Evolutionary conservation across 768 basidiomycete species (phyloP).

Genomic region (Suillus plorans): DNA sequence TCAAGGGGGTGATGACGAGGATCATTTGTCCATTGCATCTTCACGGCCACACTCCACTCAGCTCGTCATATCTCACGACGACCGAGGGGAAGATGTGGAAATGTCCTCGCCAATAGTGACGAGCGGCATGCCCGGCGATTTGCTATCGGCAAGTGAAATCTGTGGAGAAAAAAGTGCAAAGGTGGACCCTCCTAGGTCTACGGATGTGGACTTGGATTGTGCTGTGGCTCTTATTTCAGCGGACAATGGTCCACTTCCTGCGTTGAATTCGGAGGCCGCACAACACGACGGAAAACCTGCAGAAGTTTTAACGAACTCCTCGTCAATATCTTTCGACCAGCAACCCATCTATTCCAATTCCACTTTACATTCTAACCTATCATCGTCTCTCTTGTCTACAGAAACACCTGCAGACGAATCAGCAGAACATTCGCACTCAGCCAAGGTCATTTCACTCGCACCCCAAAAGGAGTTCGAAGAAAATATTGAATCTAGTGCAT

Average conservation of each 20-base stretch:
- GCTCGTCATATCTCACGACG: neutral
- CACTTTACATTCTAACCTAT: neutral
- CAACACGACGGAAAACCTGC: neutral
- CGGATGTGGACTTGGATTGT: neutral
- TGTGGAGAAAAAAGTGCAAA: neutral
- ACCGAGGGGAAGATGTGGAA: conserved; percentile 9
- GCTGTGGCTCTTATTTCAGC: neutral
- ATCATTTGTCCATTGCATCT: conserved; percentile 10
- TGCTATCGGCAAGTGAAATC: neutral
- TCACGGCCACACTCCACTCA: conserved; percentile 7
- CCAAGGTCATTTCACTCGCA: conserved; percentile 24
- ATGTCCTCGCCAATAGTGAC: conserved; percentile 10
- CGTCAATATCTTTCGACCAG: neutral
- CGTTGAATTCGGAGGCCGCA: neutral
- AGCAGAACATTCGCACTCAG: neutral
- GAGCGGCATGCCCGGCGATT: neutral
- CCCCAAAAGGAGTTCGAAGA: conserved; percentile 47
- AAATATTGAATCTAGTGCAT: conserved; percentile 37
- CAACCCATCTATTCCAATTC: neutral
- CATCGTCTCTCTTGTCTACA: neutral
- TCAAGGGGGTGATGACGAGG: neutral
- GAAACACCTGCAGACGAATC: neutral
- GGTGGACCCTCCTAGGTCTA: neutral
- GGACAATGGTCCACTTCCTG: neutral
- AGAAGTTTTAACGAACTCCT: neutral